Evolutionary conservation across 805 yeast genomes (phyloP), one percentile per base, ranked within the genome.

Genomic region (Kuraishia capsulata): DNA sequence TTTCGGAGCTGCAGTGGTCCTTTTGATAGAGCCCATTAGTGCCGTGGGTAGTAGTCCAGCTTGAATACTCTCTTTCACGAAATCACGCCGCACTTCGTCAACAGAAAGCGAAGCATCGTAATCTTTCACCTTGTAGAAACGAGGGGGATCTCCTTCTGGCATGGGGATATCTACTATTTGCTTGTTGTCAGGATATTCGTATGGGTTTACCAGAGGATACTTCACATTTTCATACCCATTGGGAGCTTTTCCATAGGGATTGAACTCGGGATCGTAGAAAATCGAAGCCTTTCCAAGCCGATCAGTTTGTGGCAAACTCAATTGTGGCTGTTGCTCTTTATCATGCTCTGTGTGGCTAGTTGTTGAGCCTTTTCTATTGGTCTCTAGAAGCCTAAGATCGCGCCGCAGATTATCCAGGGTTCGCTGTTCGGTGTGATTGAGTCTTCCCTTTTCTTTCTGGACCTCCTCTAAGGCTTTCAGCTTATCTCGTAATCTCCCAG

Each of bases 261-360:
- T 80, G 61, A 81, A 67, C 43, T 79, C 84, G 4, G 80, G 77
- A 46, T 80, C 81, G 53, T 73, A 78, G 50, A 71, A 80, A 2
- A 77, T 61, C 5, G 84, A 76, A 29, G 64, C 56, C 21, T 46
- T 49, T 2, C 78, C 80, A 47, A 72, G 56, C 24, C 41, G 41
- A 33, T 35, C 54, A 50, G 20, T 47, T 24, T 35, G 43, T 42
- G 26, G 36, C 9, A 20, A 21, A 20, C 25, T 11, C 23, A 20
- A 11, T n/a, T 13, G 31, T 39, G 37, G 32, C 26, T 38, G 24
- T n/a, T n/a, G n/a, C n/a, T n/a, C n/a, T n/a, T n/a, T n/a, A n/a
- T 3, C 20, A 20, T 6, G 26, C 33, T 2, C 21, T 14, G 11
- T 37, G 26, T 10, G 21, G 33, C 18, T n/a, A n/a, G n/a, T n/a